Evolutionary conservation across 2,329 filamentous ascomycete genomes (phyloP), one percentile per base, ranked within the genome.

Genomic region (Xylariaceae sp.): DNA sequence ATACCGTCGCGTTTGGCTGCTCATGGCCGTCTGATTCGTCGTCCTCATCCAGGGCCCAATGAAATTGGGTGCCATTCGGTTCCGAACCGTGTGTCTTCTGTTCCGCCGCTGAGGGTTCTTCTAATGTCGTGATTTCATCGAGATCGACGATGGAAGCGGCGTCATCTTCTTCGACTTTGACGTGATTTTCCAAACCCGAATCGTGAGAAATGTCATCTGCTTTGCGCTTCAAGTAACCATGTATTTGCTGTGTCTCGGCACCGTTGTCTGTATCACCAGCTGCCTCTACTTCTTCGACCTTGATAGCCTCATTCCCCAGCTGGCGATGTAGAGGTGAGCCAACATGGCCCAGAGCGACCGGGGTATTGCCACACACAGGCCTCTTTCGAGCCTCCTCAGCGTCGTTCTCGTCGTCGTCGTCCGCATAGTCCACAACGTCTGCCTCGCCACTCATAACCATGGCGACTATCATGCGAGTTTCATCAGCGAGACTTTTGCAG

Each of bases 401-500:
- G 22, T 27, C 4, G 22, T 27, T 27, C 4, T 27, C 9, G 14
- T 61, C 55, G 32, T 54, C 52, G 7, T 49, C 72, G 10, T 77
- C 71, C 1, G 72, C 72, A n/a, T 69, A 68, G 2, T 68, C 68
- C 2, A 73, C 71, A 31, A 73, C 70, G 14, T 74, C 70, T 43
- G 71, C 67, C 49, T 77, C 77, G 47, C 72, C 74, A 52, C 77
- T 80, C 73, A 90, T 78, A 14, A 83, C 78, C 51, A 88, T 83
- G 1, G 90, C 81, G 49, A 92, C 81, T 5, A 82, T 68, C 7
- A 90, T 71, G 22, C 91, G 77, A 14, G 87, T 88, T 56, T 85
- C 80, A 63, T 95, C 88, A 0, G 90, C 87, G 30, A 95, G 72
- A 62, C 88, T 89, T 63, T 88, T 86, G 56, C 91, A 86, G 38